phyloP scores from a whole-genome alignment of 441 rosid species.

The Biscutella laevigata region DNA sequence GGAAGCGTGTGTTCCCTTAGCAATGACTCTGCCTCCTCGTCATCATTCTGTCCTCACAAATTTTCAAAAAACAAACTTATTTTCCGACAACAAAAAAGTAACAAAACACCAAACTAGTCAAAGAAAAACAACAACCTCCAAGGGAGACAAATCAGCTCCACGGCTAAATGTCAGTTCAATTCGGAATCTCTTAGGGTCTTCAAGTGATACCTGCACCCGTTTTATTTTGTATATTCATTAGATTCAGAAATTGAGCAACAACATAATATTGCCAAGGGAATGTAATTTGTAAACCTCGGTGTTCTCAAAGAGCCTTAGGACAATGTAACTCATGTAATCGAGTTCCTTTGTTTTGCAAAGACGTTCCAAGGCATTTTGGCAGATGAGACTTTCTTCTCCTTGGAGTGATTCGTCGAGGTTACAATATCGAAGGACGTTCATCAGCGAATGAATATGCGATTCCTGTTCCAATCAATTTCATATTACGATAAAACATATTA shows the following conservation, averaged over 20 bases:
- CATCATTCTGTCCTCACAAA: conserved; percentile 34
- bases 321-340: conserved; percentile 98
- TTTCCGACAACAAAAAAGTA: too few species aligned
- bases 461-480: conserved; percentile 38
- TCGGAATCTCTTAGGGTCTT: conserved; percentile 88
- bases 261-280: too few species aligned
- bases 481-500: neutral
- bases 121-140: conserved; percentile 38
- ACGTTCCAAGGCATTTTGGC: conserved; percentile 74
- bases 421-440: conserved; percentile 98
- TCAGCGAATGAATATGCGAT: conserved; percentile 97
- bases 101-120: too few species aligned
- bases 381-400: conserved; percentile 92
- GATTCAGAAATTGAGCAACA: neutral
- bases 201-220: conserved; percentile 47
- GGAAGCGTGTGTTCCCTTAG: conserved; percentile 97
- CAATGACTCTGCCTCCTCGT: conserved; percentile 68
- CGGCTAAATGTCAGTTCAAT: conserved; percentile 95
- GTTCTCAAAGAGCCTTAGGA: conserved; percentile 91
- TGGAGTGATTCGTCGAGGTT: conserved; percentile 95
- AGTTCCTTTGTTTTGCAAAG: conserved; percentile 87
- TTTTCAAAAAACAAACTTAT: too few species aligned
- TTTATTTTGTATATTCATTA: too few species aligned
- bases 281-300: too few species aligned
- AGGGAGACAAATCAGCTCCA: conserved; percentile 95